Evolutionary conservation across 192 early-diverging fungal genomes (phyloP), one percentile per base, ranked within the genome.

Genomic region (Oehlia diaphana): DNA sequence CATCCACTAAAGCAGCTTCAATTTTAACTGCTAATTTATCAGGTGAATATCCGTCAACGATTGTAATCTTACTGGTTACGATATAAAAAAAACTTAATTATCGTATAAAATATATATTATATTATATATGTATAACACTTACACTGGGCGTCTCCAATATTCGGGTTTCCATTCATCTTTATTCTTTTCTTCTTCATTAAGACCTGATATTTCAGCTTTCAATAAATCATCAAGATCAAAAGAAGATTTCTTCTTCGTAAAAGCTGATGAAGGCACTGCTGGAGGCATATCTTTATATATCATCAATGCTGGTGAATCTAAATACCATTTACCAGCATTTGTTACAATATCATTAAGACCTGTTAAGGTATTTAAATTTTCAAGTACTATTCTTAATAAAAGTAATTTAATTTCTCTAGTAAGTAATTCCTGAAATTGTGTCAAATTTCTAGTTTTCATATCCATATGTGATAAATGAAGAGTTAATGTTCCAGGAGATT

Each of bases 401-500:
- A 79, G 44, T 61, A 70, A 63, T 50, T n/a, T 68, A 7, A 79
- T 19, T 62, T 79, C 77, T 10, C 77, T 2, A 8, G 5, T 10
- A 68, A 79, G 28, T 12, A 63, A 70, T 23, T 63, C 64, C 31
- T 49, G 37, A 70, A 79, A 79, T 58, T 79, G 67, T 4, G 10
- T 6, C 35, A 70, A 61, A 70, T 70, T 65, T 31, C 64, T 9
- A 9, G 77, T 79, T 10, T 49, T 49, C 12, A 79, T 61, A 23
- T 68, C 68, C 42, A n/a, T 37, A 23, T 79, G 66, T 58, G 77
- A 16, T 33, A 79, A 35, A 70, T 79, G 77, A 71, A 79, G 50
- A 21, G 33, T 62, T n/a, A 66, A 50, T 10, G 77, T 49, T 58
- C 13, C 23, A 0, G 77, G 77, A 61, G 77, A 79, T 71, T 79